Base-by-base conservation (phyloP, 352 stramenopile genomes). In the Pythium insidiosum region DNA sequence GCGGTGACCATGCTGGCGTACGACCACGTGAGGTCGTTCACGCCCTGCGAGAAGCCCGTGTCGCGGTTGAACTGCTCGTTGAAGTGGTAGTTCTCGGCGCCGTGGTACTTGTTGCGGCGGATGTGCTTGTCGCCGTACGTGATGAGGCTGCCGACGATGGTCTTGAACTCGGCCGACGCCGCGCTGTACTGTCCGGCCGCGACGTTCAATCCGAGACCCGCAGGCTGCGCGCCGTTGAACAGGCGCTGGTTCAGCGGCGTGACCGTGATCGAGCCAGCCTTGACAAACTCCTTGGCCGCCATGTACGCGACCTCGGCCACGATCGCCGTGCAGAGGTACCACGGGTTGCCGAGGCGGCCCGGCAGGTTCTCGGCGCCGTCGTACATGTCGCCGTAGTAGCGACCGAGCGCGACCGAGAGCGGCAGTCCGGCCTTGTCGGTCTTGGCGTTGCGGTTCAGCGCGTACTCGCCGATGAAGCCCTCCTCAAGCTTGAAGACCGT, bases 11-110 rank as follows among this genome's bases (percentile, higher is more conserved):
- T 15, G 6, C 50, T 38, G 0, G 50, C 50, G 50, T 64, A 64
- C 35, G 56, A 64, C 56, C 56, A n/a, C n/a, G n/a, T n/a, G n/a
- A n/a, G n/a, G n/a, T n/a, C n/a, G n/a, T n/a, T n/a, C n/a, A n/a
- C n/a, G 38, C 56, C 56, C 37, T 60, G 56, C 18, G 38, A 13
- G 5, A 36, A 5, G 15, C 56, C 56, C 42, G 56, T 53, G 31
- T 59, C 38, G 50, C 56, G 56, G 50, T 64, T 64, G 56, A 47
- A 64, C 56, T 64, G 56, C 50, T 60, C 56, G 30, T 64, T 64
- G 24, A 63, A 52, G 50, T 64, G 56, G 46, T 38, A 53, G 33
- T 37, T 25, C 5, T 34, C 33, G 0, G 50, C 44, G 36, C 50
- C 50, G 50, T 63, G 50, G 56, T 47, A 59, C 45, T 59, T 59